phyloP scores from a whole-genome alignment of 2,329 filamentous ascomycete species.

The Diaporthe amygdali region DNA sequence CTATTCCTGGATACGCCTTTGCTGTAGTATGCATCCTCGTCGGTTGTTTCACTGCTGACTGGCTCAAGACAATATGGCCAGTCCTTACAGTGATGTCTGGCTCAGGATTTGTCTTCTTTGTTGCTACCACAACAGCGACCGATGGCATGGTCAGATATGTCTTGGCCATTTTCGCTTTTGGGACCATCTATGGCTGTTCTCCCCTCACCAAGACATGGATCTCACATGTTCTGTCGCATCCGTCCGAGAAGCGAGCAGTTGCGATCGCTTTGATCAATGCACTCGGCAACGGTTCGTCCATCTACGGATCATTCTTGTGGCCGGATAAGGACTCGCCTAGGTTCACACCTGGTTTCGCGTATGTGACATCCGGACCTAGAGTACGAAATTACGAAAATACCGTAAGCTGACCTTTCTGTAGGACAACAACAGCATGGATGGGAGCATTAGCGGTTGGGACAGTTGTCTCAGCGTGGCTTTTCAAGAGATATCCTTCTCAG shows the following conservation, averaged over 20 bases:
- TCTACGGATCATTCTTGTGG: neutral
- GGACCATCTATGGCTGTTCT: neutral
- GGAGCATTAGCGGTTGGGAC: neutral
- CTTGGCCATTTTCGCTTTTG: neutral
- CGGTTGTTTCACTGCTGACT: neutral
- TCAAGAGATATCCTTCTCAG: neutral
- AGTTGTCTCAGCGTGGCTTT: neutral
- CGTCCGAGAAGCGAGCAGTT: neutral
- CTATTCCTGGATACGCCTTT: neutral
- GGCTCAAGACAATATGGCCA: neutral
- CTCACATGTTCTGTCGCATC: neutral
- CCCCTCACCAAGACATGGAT: neutral
- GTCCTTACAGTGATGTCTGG: neutral
- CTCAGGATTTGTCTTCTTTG: neutral
- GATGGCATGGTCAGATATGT: neutral
- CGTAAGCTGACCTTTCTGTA: neutral
- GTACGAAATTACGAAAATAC: fast-evolving
- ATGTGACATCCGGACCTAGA: neutral
- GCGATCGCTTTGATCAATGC: neutral
- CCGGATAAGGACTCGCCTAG: neutral
- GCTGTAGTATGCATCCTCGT: neutral
- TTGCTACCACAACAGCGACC: neutral
- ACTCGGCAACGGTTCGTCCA: neutral
- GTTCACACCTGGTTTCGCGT: neutral
- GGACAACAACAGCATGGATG: neutral